phyloP scores from a whole-genome alignment of 208 protist species.

The Leishmania aethiopica region DNA sequence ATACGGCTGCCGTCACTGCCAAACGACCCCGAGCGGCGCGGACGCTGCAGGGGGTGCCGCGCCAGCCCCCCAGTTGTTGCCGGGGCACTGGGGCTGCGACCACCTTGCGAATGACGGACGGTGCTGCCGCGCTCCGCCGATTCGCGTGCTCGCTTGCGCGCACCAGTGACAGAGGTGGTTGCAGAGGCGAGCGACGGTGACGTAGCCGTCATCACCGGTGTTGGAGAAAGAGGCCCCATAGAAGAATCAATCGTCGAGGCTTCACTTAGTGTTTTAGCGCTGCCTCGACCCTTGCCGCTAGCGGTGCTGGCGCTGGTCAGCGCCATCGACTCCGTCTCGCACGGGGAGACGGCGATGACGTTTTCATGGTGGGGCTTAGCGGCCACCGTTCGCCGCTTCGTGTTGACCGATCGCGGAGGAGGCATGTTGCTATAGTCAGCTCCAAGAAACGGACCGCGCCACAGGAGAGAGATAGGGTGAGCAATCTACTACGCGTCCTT shows the following conservation, averaged over 20 bases:
- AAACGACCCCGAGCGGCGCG: neutral
- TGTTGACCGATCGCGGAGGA: neutral
- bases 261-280: neutral
- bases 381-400: neutral
- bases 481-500: neutral
- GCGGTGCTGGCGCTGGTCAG: constrained; percentile 16
- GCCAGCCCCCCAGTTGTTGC: neutral
- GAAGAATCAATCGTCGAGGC: neutral
- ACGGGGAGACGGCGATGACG: neutral
- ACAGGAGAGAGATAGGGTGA: neutral
- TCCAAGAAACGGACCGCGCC: neutral
- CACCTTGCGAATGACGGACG: neutral
- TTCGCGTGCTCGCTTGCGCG: constrained; percentile 10
- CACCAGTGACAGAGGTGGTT: neutral
- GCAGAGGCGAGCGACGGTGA: neutral
- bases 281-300: constrained; percentile 2
- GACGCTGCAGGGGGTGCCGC: neutral
- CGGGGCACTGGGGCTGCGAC: neutral
- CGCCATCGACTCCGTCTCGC: constrained; percentile 20
- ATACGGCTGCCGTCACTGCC: neutral
- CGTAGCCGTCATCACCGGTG: neutral
- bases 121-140: neutral
- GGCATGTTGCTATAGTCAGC: neutral
- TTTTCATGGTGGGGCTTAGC: neutral
- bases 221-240: neutral